Evolutionary conservation across 305 asterid genomes (phyloP), one percentile per base, ranked within the genome.

Genomic region (Rubia tinctorum): DNA sequence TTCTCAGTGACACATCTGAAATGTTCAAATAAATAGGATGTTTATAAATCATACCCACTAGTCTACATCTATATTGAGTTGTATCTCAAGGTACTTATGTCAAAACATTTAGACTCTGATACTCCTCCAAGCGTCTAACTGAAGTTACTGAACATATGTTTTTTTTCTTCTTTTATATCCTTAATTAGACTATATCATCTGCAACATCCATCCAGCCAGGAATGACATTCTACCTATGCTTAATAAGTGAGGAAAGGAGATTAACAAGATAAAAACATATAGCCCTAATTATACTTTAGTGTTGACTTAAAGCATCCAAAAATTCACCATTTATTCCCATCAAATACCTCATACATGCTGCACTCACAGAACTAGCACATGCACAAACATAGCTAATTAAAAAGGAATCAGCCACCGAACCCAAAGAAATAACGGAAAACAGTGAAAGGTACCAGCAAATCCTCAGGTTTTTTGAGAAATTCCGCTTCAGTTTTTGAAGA

Each of bases 381-480:
- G 34, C 55, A 66, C 2, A 20, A 8, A 37, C 23, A 4, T 42
- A 17, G 18, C 8, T 40, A 25, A 56, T 39, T 15, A 34, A 66
- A 51, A 37, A 49, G 62, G 51, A 63, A 55, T 22, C 7, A 27
- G 62, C 14, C 27, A 59, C 12, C 53, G 55, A 27, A 56, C 27
- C 17, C 18, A 47, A 49, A 49, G 20, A 49, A 42, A 66, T 44
- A 20, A 60, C 76, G 68, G 47, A 59, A 76, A 13, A 37, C 22
- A 11, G 64, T 30, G 59, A 65, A 63, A n/a, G 60, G 53, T 94
- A 94, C 98, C 92, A 94, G 83, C 70, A 94, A 96, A 80, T 94
- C 98, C 89, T 94, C 98, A 1, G 93, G 91, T 67, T 86, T 91
- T 75, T 85, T 93, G 80, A 81, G 71, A 77, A 93, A 80, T 86